Evolutionary conservation across 371 early-diverging fungal genomes (phyloP).

Genomic region (Rhizomucor miehei): DNA sequence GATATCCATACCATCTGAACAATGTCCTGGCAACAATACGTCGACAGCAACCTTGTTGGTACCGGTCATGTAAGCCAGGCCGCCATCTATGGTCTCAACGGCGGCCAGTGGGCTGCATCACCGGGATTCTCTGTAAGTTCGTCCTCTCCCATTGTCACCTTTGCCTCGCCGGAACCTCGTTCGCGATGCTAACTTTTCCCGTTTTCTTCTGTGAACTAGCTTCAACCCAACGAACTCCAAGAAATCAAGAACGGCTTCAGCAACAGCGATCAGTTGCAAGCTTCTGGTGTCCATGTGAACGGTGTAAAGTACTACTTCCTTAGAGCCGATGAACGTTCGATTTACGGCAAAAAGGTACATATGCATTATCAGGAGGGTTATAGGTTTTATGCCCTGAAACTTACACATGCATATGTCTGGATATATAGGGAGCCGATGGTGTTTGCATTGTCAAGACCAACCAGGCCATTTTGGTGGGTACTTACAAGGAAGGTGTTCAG

Average conservation of each 20-base stretch:
- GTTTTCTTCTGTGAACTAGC: conserved; percentile 40
- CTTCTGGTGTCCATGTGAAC: conserved; percentile 65
- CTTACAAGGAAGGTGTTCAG: conserved; percentile 64
- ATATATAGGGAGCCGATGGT: conserved; percentile 64
- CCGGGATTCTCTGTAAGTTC: conserved; percentile 60
- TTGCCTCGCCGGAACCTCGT: background rate
- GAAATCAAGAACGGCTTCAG: conserved; percentile 63
- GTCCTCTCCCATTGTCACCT: background rate
- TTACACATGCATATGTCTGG: too few relatives aligned
- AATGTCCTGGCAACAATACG: conserved; percentile 90
- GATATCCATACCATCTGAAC: background rate
- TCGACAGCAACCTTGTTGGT: conserved; percentile 79
- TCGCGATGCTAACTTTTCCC: background rate
- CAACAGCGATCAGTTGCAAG: conserved; percentile 55
- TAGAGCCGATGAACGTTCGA: conserved; percentile 59
- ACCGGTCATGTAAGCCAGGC: conserved; percentile 71
- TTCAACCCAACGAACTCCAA: conserved; percentile 53
- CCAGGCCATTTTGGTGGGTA: conserved; percentile 75
- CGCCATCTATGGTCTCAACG: conserved; percentile 82
- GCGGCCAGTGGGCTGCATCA: conserved; percentile 78
- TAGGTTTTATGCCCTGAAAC: background rate
- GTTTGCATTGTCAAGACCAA: conserved; percentile 78
- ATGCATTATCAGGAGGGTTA: background rate
- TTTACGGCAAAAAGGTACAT: conserved; percentile 83
- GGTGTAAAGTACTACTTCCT: conserved; percentile 76